phyloP scores from a whole-genome alignment of 2,329 filamentous ascomycete species.

The Botrytis porri region DNA sequence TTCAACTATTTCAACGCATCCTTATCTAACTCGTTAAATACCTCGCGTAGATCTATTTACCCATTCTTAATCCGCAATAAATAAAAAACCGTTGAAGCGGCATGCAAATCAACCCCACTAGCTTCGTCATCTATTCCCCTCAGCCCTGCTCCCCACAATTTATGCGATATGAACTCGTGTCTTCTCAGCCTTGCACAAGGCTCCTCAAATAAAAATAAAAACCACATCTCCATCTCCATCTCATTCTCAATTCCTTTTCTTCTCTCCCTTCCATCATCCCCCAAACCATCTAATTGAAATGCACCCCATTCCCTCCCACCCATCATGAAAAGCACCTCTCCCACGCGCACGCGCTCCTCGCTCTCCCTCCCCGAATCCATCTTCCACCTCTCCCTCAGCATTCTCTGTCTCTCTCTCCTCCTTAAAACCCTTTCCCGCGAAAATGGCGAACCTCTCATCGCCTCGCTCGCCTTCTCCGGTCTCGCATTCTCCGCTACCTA shows the following conservation, averaged over 20 bases:
- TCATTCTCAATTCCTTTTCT: not conserved
- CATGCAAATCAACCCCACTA: conserved; percentile 11
- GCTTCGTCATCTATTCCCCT: conserved; percentile 7
- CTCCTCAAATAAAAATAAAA: conserved; percentile 1
- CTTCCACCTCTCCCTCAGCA: conserved; percentile 58
- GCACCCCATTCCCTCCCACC: not conserved
- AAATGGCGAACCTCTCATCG: conserved; percentile 82
- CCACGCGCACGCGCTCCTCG: conserved; percentile 22
- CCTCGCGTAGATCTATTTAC: not conserved
- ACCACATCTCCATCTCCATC: not conserved
- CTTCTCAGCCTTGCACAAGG: conserved; percentile 20
- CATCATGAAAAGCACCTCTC: conserved; percentile 8
- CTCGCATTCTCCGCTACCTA: conserved; percentile 80
- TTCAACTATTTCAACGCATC: not conserved
- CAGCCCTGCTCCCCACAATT: conserved; percentile 5
- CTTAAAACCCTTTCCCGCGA: conserved; percentile 67
- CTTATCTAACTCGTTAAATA: not conserved
- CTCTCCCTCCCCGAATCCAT: conserved; percentile 54
- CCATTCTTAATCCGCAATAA: not conserved
- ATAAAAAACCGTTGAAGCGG: conserved; percentile 1
- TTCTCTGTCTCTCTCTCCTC: conserved; percentile 60
- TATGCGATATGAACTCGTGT: conserved; percentile 15
- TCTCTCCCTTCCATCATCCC: not conserved
- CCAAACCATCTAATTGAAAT: not conserved
- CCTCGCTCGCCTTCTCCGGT: conserved; percentile 81